Evolutionary conservation across 768 basidiomycete species (phyloP).

Genomic region (Amylocystis lapponica): DNA sequence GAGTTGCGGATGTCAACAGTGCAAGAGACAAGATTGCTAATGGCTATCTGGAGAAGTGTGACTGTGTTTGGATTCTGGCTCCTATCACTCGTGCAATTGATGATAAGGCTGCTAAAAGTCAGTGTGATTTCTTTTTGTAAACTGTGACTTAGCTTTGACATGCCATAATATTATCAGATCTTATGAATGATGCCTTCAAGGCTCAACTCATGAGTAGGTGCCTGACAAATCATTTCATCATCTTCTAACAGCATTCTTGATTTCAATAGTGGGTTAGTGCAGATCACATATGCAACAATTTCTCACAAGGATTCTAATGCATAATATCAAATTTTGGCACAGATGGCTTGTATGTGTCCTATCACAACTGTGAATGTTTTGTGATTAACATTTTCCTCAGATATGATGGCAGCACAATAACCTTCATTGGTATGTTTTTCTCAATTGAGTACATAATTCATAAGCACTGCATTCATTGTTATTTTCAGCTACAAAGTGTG

Average conservation of each 20-base stretch:
- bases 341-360: constrained; percentile 50
- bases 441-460: background rate
- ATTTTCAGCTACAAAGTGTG: constrained; percentile 50
- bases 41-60: constrained; percentile 60
- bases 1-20: constrained; percentile 61
- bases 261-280: constrained; percentile 6
- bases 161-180: constrained; percentile 28
- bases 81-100: constrained; percentile 61
- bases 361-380: too few species aligned
- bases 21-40: constrained; percentile 59
- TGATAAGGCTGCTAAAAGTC: constrained; percentile 57
- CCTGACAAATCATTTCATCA: background rate
- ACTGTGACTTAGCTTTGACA: too few species aligned
- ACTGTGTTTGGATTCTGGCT: constrained; percentile 63
- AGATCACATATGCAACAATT: background rate
- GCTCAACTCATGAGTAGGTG: constrained; percentile 56
- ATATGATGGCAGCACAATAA: constrained; percentile 53
- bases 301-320: background rate
- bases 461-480: background rate
- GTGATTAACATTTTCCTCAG: too few species aligned
- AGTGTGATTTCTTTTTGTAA: background rate
- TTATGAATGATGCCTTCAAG: constrained; percentile 62
- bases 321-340: constrained; percentile 1
- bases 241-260: background rate
- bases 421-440: constrained; percentile 45